Percentiles rank a stretch among this genome's conserved stretches.
Evolutionary conservation across 2,329 filamentous ascomycete genomes (phyloP).

Genomic region (Monilinia fructigena): DNA sequence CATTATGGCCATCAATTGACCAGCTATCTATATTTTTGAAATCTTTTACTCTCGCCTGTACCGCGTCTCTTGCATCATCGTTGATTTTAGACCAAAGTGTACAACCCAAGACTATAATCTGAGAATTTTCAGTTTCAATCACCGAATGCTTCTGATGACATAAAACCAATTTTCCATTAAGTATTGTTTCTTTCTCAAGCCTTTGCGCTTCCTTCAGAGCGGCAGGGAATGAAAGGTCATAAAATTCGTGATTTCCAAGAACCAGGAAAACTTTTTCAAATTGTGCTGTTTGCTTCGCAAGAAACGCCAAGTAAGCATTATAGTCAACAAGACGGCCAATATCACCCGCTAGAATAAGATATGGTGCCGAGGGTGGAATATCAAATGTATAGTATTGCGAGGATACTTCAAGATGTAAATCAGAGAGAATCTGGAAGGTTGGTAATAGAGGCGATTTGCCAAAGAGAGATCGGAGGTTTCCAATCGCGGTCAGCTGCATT

Average conservation of each 20-base stretch:
- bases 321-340: slow-evolving; percentile 47
- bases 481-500: neutral
- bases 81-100: slow-evolving; percentile 52
- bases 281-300: slow-evolving; percentile 43
- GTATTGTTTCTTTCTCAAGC: slow-evolving; percentile 22
- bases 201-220: slow-evolving; percentile 27
- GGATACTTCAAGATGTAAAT: slow-evolving; percentile 50
- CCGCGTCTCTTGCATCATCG: slow-evolving; percentile 38
- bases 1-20: slow-evolving; percentile 25
- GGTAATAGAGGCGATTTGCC: neutral
- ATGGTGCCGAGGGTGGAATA: slow-evolving; percentile 44
- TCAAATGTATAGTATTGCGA: slow-evolving; percentile 44
- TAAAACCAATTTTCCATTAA: slow-evolving; percentile 40
- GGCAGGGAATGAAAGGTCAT: slow-evolving; percentile 39
- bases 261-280: slow-evolving; percentile 48
- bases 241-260: slow-evolving; percentile 51
- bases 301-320: slow-evolving; percentile 43
- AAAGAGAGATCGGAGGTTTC: neutral
- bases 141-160: slow-evolving; percentile 45
- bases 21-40: slow-evolving; percentile 26
- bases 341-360: slow-evolving; percentile 51
- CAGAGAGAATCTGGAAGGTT: slow-evolving; percentile 33
- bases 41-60: slow-evolving; percentile 22
- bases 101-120: slow-evolving; percentile 46
- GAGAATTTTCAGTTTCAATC: slow-evolving; percentile 40